Evolutionary conservation across 805 yeast genomes (phyloP).

Genomic region (Alloascoidea africana): DNA sequence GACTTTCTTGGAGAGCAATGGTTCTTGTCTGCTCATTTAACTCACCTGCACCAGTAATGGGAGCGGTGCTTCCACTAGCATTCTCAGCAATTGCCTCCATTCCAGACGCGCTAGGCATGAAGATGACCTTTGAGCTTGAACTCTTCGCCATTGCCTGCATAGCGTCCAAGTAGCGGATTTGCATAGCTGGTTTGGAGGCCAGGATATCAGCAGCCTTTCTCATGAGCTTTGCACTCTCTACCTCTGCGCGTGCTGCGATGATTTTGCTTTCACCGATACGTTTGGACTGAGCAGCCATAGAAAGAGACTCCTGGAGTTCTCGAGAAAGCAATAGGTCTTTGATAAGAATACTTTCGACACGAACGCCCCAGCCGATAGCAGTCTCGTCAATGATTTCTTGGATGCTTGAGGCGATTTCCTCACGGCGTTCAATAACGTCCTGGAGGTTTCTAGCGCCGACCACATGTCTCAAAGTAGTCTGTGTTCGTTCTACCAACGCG

Average conservation of each 20-base stretch:
- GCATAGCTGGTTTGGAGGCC: conserved; percentile 66
- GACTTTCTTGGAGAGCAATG: too few relatives aligned
- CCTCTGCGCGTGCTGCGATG: conserved; percentile 62
- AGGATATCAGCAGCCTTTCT: conserved; percentile 66
- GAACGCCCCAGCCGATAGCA: conserved; percentile 58
- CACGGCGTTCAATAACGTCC: conserved; percentile 61
- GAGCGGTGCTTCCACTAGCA: too few relatives aligned
- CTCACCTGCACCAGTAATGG: too few relatives aligned
- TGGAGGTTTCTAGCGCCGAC: conserved; percentile 51
- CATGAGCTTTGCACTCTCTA: conserved; percentile 61
- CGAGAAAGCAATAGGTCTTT: conserved; percentile 45
- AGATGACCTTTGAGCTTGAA: conserved; percentile 52
- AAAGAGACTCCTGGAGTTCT: conserved; percentile 41
- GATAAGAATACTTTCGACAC: conserved; percentile 49
- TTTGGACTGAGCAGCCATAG: conserved; percentile 64
- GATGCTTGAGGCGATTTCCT: conserved; percentile 52
- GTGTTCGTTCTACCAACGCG: conserved; percentile 53
- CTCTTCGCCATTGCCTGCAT: conserved; percentile 56
- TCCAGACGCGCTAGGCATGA: conserved; percentile 43
- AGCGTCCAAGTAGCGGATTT: conserved; percentile 65
- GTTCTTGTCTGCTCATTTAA: too few relatives aligned
- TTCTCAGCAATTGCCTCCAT: conserved; percentile 17
- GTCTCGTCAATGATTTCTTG: conserved; percentile 45
- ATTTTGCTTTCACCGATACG: conserved; percentile 66
- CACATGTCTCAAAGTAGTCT: conserved; percentile 60